Percentiles rank a stretch among this genome's conserved stretches.
Conservation (phyloP, 805 yeast genomes). For the Yarrowia sp. region DNA sequence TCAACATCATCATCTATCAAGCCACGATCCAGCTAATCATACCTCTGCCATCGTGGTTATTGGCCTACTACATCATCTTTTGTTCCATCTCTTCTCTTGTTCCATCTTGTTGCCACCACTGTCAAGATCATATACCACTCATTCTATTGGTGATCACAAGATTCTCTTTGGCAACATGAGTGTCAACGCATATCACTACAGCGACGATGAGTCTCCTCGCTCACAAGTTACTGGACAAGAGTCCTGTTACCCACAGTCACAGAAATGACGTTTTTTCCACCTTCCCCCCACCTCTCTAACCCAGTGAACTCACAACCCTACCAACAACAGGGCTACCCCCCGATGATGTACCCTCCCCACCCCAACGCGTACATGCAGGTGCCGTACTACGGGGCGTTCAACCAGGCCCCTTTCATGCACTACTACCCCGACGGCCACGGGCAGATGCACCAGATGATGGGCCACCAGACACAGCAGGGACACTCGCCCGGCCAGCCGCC, state of each 20-base stretch:
- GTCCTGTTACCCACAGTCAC: too few relatives aligned
- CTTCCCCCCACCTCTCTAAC: neutral
- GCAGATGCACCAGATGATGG: constrained; percentile 23
- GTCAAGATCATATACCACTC: too few relatives aligned
- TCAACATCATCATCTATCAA: neutral
- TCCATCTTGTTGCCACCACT: too few relatives aligned
- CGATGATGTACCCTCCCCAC: constrained; percentile 25
- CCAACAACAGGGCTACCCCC: constrained; percentile 35
- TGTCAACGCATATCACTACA: too few relatives aligned
- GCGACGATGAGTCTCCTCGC: too few relatives aligned
- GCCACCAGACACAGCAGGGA: constrained; percentile 9
- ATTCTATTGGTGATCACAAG: too few relatives aligned
- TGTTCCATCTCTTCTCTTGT: too few relatives aligned
- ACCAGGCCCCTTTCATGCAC: constrained; percentile 15
- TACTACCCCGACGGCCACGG: constrained; percentile 32
- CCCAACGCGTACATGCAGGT: constrained; percentile 33
- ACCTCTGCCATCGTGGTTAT: too few relatives aligned
- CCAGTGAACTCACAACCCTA: constrained; percentile 39
- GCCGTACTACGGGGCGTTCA: constrained; percentile 14
- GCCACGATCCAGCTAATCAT: neutral
- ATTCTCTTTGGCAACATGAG: too few relatives aligned
- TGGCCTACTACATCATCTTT: too few relatives aligned
- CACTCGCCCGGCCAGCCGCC: constrained; percentile 12
- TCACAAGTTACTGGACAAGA: too few relatives aligned
- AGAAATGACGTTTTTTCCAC: neutral